These are phyloP conservation scores for Penicillium arizonense DNA, from an alignment of 495 filamentous ascomycete species.

Conservation along the genomic window DNA sequence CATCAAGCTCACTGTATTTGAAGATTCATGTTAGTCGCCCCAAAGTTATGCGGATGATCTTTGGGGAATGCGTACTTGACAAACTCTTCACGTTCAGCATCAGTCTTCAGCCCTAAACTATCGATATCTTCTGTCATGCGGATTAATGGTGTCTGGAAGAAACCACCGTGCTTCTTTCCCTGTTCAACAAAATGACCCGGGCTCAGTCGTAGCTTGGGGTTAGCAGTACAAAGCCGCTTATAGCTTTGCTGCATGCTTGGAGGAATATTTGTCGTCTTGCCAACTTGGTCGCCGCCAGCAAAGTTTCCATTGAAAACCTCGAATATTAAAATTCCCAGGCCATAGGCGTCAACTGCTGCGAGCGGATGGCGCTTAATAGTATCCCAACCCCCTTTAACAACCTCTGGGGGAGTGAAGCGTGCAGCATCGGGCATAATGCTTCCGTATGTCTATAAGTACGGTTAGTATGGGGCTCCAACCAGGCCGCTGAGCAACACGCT, in stretches of 20 bases:
- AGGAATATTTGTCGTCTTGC: constrained; percentile 83
- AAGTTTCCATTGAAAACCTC: constrained; percentile 90
- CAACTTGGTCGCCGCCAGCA: constrained; percentile 67
- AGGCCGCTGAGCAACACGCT: not conserved
- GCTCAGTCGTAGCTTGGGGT: constrained; percentile 82
- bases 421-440: constrained; percentile 79
- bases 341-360: constrained; percentile 80
- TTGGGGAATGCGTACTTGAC: constrained; percentile 55
- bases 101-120: constrained; percentile 82
- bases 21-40: constrained; percentile 1
- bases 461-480: constrained; percentile 8
- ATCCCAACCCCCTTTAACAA: constrained; percentile 86
- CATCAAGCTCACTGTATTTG: constrained; percentile 69
- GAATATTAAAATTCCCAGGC: constrained; percentile 78
- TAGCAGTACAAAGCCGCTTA: constrained; percentile 81
- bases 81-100: constrained; percentile 81
- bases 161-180: constrained; percentile 74
- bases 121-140: constrained; percentile 89
- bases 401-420: constrained; percentile 81
- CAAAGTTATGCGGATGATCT: not conserved
- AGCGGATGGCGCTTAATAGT: constrained; percentile 78
- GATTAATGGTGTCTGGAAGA: constrained; percentile 91
- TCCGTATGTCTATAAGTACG: constrained; percentile 65
- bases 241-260: constrained; percentile 85
- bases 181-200: constrained; percentile 87